A percentile compares a stretch with the other conserved stretches of the same genome.
phyloP scores from a whole-genome alignment of 176 grass and related monocot species.

The Rhynchospora breviuscula region DNA sequence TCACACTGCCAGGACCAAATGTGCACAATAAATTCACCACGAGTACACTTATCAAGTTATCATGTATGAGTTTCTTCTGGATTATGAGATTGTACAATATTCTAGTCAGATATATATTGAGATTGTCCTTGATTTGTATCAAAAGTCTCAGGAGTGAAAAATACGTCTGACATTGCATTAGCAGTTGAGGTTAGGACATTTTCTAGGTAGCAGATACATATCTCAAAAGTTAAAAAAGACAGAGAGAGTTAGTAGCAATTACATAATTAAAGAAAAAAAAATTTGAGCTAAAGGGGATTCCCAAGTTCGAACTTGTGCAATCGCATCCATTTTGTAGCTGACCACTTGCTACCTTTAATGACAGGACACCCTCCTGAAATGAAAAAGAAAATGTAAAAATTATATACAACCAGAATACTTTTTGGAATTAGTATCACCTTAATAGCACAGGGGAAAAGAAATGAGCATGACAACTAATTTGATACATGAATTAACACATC shows the following conservation, averaged over 20 bases:
- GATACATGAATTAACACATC: not conserved
- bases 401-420: not conserved
- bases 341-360: conserved; percentile 90
- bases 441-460: not conserved
- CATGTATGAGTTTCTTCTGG: not conserved
- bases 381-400: not conserved
- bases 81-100: not conserved
- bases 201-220: not conserved
- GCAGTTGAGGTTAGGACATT: not conserved
- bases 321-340: conserved; percentile 91
- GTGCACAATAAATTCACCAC: not conserved
- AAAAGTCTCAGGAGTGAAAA: not conserved
- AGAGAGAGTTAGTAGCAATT: not conserved
- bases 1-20: not conserved
- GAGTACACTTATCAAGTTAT: not conserved
- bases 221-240: not conserved
- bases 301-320: conserved; percentile 57
- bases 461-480: not conserved
- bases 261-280: not conserved
- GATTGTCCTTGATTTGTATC: not conserved
- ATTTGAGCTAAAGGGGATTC: too few species aligned
- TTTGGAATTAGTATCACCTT: not conserved
- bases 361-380: conserved; percentile 78
- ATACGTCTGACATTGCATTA: not conserved
- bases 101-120: not conserved